These are phyloP conservation scores for Cystobasidium ongulense DNA, from an alignment of 768 basidiomycete species.

Conservation along the genomic window DNA sequence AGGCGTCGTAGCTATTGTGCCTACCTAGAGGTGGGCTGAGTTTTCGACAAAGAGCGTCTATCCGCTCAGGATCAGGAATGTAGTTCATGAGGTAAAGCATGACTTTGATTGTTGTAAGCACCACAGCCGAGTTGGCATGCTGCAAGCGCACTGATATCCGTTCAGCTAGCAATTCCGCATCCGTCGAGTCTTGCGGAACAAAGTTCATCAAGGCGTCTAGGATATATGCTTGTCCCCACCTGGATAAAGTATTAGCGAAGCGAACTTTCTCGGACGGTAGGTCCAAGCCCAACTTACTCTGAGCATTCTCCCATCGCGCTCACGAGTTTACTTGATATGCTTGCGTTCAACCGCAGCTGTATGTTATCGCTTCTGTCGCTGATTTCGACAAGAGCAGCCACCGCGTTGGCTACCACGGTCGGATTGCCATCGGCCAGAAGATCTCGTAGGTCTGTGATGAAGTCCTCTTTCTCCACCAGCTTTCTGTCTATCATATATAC, in stretches of 20 bases:
- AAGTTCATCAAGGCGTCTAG: constrained; percentile 86
- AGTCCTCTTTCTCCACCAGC: constrained; percentile 77
- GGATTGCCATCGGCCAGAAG: constrained; percentile 88
- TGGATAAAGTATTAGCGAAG: too few species aligned
- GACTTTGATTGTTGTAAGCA: constrained; percentile 93
- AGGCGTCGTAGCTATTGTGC: constrained; percentile 22
- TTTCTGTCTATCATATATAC: constrained; percentile 79
- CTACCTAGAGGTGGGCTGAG: constrained; percentile 94
- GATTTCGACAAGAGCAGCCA: constrained; percentile 93
- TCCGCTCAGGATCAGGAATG: constrained; percentile 77
- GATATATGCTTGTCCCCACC: constrained; percentile 99
- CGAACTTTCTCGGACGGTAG: too few species aligned
- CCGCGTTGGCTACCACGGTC: constrained; percentile 93
- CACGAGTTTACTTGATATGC: constrained; percentile 79
- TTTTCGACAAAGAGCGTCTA: constrained; percentile 87
- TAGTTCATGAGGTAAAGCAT: constrained; percentile 97
- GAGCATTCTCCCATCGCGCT: constrained; percentile 90
- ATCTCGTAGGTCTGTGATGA: constrained; percentile 82
- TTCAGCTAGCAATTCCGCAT: constrained; percentile 93
- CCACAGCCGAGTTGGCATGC: constrained; percentile 99
- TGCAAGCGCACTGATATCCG: constrained; percentile 85
- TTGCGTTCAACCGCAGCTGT: constrained; percentile 76
- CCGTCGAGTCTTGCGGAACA: constrained; percentile 75
- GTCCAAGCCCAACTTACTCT: too few species aligned
- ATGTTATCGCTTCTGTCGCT: constrained; percentile 91